Conservation (phyloP, 768 basidiomycete species). For the Cyathus striatus region DNA sequence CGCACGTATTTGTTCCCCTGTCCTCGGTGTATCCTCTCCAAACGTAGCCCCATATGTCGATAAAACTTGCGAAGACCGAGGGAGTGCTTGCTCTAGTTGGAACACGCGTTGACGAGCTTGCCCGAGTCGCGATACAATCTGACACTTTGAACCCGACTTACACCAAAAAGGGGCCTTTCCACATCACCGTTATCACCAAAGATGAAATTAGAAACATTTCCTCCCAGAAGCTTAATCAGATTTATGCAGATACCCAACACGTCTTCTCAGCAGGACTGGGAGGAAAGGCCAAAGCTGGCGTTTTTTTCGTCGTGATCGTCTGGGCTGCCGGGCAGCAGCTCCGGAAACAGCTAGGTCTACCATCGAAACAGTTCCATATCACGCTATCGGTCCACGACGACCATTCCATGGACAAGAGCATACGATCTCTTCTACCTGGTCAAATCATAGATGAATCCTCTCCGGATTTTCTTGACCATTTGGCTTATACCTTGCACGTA, state of each 20-base stretch:
- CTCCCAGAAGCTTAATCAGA: constrained; percentile 13
- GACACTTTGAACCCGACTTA: background rate
- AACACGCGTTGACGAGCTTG: constrained; percentile 11
- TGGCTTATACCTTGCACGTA: constrained; percentile 37
- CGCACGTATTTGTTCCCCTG: too few species aligned
- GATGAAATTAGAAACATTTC: constrained; percentile 26
- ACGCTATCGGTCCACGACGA: constrained; percentile 37
- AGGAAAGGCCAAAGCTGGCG: constrained; percentile 20
- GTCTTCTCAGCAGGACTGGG: constrained; percentile 37
- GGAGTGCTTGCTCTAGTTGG: constrained; percentile 15
- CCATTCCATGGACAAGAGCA: constrained; percentile 42
- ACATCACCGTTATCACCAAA: constrained; percentile 36
- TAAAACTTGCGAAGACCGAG: constrained; percentile 8
- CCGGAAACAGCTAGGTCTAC: constrained; percentile 42
- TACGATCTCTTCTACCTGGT: constrained; percentile 35
- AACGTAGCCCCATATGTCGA: too few species aligned
- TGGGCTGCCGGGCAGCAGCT: constrained; percentile 50
- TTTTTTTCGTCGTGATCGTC: constrained; percentile 46
- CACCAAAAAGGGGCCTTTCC: constrained; percentile 17
- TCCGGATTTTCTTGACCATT: constrained; percentile 37
- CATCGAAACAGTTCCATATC: constrained; percentile 53
- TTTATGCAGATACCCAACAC: constrained; percentile 17
- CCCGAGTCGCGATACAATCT: constrained; percentile 6
- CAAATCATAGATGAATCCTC: constrained; percentile 20
- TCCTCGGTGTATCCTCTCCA: too few species aligned